Evolutionary conservation across 768 basidiomycete species (phyloP).

Genomic region (Leccinum boreale): DNA sequence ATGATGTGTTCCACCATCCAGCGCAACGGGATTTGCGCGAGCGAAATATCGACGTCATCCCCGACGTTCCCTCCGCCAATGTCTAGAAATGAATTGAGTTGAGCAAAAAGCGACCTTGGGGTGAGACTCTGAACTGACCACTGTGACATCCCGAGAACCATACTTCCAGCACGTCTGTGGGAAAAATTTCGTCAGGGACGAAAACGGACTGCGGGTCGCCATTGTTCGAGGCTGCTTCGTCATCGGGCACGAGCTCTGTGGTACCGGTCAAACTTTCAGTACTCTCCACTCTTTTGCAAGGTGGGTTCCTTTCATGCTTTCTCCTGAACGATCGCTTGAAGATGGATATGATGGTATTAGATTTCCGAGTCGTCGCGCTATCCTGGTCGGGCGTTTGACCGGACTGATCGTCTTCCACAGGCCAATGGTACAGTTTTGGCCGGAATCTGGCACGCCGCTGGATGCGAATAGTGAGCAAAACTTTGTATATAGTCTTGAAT

Average conservation of each 20-base stretch:
- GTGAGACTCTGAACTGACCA: constrained; percentile 41
- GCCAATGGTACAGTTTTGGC: constrained; percentile 61
- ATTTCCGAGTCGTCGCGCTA: not conserved
- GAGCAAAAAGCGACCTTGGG: not conserved
- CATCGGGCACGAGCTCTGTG: not conserved
- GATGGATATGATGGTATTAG: not conserved
- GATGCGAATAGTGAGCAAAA: constrained; percentile 8
- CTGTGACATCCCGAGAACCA: constrained; percentile 77
- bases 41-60: constrained; percentile 38
- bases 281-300: not conserved
- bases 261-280: not conserved
- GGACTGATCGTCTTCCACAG: constrained; percentile 25
- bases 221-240: not conserved
- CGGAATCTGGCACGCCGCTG: constrained; percentile 66
- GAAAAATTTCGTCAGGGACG: not conserved
- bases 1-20: constrained; percentile 80
- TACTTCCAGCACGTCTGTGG: constrained; percentile 65
- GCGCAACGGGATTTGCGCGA: constrained; percentile 61
- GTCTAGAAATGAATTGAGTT: constrained; percentile 38
- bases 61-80: constrained; percentile 63
- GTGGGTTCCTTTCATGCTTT: not conserved
- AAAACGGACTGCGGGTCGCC: not conserved
- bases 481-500: not conserved
- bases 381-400: constrained; percentile 6
- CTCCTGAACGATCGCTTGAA: constrained; percentile 1